Base-by-base conservation (phyloP, 163 green algal genomes). In the Botryococcus braunii region DNA sequence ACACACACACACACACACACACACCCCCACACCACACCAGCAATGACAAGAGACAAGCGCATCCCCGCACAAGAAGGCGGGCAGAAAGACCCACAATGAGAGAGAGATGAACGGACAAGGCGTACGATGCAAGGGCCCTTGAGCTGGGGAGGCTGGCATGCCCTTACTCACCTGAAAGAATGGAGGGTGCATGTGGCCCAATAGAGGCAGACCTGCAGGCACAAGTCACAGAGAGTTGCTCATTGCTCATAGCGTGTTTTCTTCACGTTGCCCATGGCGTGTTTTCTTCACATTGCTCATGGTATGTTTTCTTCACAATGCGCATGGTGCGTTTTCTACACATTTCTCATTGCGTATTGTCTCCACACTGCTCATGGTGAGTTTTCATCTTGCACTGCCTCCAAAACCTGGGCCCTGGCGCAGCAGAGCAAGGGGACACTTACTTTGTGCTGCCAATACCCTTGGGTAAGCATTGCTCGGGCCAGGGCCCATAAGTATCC, bases 131-230 rank as follows among this genome's bases (percentile, higher is more conserved):
- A 17, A 55, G 46, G 17, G 46, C 46, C 17, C 17, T 17, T 21
- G 21, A 55, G 17, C 21, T 17, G 21, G 46, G 46, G 21, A 29
- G 17, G 46, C 46, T 17, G 17, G 17, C 46, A 55, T 9, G 55
- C 36, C 36, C 7, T 67, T 89, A 88, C 96, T 96, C 71, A 95
- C 94, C 72, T 91, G 89, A 39, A 97, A 75, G 73, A 97, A 94
- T 25, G 92, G 87, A 3, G 91, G 91, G 77, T 97, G 92, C 86
- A 95, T 93, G 74, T 92, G 85, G 6, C 83, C 77, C 37, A 88
- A 66, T 32, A 88, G 64, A 6, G 80, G 80, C 58, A 88, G 63
- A 36, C 4, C 9, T 21, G 17, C 11, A 23, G 35, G 35, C 11
- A 2, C 35, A 21, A n/a, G 41, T 38, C 29, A 63, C 56, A 38